Percentiles rank a stretch among this genome's conserved stretches.
Evolutionary conservation across 345 rosid genomes (phyloP).

Genomic region (Syzygium aqueum): DNA sequence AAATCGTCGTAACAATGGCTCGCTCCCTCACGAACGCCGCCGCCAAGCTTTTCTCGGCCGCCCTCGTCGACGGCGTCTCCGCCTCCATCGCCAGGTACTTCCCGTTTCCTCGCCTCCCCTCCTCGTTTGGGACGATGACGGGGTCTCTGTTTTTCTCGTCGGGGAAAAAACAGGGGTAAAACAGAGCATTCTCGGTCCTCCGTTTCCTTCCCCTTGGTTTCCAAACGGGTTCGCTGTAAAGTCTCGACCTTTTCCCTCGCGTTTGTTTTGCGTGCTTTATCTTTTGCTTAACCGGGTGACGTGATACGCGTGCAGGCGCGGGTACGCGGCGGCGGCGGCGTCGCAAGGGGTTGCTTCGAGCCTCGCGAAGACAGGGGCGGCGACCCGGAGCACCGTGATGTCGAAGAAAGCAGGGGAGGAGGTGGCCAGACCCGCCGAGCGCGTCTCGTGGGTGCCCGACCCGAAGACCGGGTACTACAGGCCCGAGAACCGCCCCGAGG

Average conservation of each 20-base stretch:
- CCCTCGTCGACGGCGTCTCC: slow-evolving; percentile 22
- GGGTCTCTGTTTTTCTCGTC: neutral
- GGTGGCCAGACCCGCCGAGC: slow-evolving; percentile 24
- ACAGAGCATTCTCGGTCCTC: neutral
- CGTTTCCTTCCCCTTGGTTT: neutral
- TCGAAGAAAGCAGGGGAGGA: slow-evolving; percentile 46
- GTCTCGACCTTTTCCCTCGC: neutral
- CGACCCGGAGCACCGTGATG: slow-evolving; percentile 12
- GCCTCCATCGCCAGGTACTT: slow-evolving; percentile 23
- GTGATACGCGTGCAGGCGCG: slow-evolving; percentile 13
- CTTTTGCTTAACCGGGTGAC: neutral
- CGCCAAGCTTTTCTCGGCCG: slow-evolving; percentile 28
- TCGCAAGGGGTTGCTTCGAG: slow-evolving; percentile 11
- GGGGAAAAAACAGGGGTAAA: neutral
- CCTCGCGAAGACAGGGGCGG: slow-evolving; percentile 12
- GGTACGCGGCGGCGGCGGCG: slow-evolving; percentile 26
- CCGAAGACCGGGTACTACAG: slow-evolving; percentile 81
- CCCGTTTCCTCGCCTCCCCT: neutral
- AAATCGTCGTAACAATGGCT: slow-evolving; percentile 18
- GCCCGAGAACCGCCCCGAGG: slow-evolving; percentile 56
- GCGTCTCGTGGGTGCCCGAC: slow-evolving; percentile 72
- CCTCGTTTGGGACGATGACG: no score
- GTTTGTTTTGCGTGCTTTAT: neutral
- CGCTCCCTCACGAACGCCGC: slow-evolving; percentile 27
- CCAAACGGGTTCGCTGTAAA: neutral